phyloP scores from a whole-genome alignment of 805 yeast species.

The Lachancea sp. region DNA sequence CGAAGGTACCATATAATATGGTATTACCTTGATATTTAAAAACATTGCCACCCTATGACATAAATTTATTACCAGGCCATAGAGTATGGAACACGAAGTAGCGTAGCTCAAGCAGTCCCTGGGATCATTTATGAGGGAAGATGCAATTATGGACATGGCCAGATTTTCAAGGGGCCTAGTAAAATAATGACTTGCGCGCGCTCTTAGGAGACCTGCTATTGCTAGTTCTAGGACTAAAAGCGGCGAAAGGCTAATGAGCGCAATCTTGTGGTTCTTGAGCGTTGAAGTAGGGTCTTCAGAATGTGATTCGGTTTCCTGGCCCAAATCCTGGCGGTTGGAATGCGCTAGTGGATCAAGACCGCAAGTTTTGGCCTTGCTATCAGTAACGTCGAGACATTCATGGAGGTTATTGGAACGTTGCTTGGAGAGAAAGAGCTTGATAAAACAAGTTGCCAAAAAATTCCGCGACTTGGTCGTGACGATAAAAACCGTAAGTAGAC shows the following conservation, averaged over 20 bases:
- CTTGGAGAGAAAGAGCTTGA: constrained; percentile 24
- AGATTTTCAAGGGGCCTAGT: constrained; percentile 24
- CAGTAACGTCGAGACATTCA: not conserved
- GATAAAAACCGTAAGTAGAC: constrained; percentile 23
- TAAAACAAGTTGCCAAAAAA: constrained; percentile 26
- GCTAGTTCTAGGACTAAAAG: constrained; percentile 12
- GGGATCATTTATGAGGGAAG: constrained; percentile 32
- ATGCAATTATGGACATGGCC: constrained; percentile 28
- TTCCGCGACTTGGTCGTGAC: constrained; percentile 24
- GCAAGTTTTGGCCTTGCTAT: not conserved
- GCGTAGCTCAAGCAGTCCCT: constrained; percentile 26
- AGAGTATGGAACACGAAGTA: constrained; percentile 25
- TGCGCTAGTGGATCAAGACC: not conserved
- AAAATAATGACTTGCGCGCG: constrained; percentile 20
- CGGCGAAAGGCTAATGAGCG: not conserved
- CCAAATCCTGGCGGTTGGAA: not conserved
- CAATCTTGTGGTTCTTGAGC: not conserved
- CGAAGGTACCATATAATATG: not conserved
- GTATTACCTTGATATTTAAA: constrained; percentile 1
- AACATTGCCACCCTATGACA: constrained; percentile 6
- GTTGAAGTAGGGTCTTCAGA: not conserved
- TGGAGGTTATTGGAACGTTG: not conserved
- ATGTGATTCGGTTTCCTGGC: not conserved
- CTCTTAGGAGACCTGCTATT: constrained; percentile 19
- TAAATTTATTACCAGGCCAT: constrained; percentile 20